These are phyloP conservation scores for Truncatella angustata DNA, from an alignment of 2,329 filamentous ascomycete genomes.

Conservation along the genomic window DNA sequence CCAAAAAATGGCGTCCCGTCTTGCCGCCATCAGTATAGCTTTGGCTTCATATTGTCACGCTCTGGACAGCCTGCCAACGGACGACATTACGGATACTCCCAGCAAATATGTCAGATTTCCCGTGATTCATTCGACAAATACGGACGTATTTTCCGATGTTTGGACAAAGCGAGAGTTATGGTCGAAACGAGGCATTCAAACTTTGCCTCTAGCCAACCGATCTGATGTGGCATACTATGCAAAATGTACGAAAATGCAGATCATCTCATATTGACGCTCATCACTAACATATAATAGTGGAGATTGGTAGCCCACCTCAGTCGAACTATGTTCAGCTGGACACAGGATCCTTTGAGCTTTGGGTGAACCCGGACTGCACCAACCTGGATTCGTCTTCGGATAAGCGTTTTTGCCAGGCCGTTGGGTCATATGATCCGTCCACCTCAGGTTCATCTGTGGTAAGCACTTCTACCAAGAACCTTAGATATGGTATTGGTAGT, in stretches of 20 bases:
- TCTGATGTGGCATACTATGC: constrained; percentile 55
- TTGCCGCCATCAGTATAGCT: constrained; percentile 16
- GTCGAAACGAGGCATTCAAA: constrained; percentile 33
- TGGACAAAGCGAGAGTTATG: constrained; percentile 37
- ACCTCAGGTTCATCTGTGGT: constrained; percentile 37
- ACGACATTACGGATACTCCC: neutral
- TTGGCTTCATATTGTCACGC: constrained; percentile 19
- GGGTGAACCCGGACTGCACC: constrained; percentile 61
- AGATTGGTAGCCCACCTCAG: constrained; percentile 54
- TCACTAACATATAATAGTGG: constrained; percentile 33
- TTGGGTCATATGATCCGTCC: constrained; percentile 42
- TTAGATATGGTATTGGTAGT: constrained; percentile 50
- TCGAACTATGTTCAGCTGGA: constrained; percentile 54
- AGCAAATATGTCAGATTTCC: constrained; percentile 34
- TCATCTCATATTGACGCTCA: neutral
- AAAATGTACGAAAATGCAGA: constrained; percentile 33
- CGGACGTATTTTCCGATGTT: constrained; percentile 35
- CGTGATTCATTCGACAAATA: constrained; percentile 42
- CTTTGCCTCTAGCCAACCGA: constrained; percentile 46
- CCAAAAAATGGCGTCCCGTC: constrained; percentile 4
- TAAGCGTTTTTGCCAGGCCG: constrained; percentile 41
- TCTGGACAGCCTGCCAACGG: constrained; percentile 2
- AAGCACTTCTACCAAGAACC: constrained; percentile 34
- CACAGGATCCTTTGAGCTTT: constrained; percentile 60
- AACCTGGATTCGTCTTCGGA: constrained; percentile 38